Evolutionary conservation across 139 green algal genomes (phyloP), one percentile per base, ranked within the genome.

Genomic region (Ettlia oleoabundans): DNA sequence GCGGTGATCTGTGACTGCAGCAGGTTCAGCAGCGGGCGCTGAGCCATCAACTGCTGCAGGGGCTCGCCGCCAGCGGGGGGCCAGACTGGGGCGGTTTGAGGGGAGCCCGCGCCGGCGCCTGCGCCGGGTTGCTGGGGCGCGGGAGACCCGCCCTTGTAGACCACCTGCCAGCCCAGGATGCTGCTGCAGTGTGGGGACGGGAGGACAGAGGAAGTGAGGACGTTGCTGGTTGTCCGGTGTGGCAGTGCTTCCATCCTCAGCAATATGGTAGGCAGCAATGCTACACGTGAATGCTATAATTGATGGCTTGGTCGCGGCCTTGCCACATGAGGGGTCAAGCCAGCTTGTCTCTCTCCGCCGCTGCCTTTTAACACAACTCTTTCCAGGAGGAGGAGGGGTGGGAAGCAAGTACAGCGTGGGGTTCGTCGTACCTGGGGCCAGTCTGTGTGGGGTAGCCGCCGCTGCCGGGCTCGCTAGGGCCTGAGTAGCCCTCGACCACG

Each of bases 21-120:
- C 71, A 66, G 21, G 3, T 47, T 52, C 51, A 78, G 71, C 51
- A 78, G 10, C 22, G 71, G 71, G 15, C 47, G 47, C 71, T 78
- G 71, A 32, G 33, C 51, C 47, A 78, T 21, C 71, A 78, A 51
- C 32, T 78, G 47, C 71, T 78, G 47, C 71, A 65, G 53, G n/a
- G 71, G 47, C 47, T 78, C 21, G 38, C 30, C 38, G 66, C 38
- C 40, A 38, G 18, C 6, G 37, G 15, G 41, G 28, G 69, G 26
- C 69, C 47, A 58, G 13, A 58, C 47, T 24, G n/a, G 37, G 3
- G n/a, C 19, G 3, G 42, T 41, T n/a, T 37, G 69, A 28, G 69
- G 28, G 42, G 69, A 28, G n/a, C n/a, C n/a, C n/a, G n/a, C n/a
- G n/a, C n/a, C n/a, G n/a, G n/a, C n/a, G n/a, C n/a, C n/a, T 4